Evolutionary conservation across 2,329 filamentous ascomycete genomes (phyloP), one percentile per base, ranked within the genome.

Genomic region (Epichloe festucae): DNA sequence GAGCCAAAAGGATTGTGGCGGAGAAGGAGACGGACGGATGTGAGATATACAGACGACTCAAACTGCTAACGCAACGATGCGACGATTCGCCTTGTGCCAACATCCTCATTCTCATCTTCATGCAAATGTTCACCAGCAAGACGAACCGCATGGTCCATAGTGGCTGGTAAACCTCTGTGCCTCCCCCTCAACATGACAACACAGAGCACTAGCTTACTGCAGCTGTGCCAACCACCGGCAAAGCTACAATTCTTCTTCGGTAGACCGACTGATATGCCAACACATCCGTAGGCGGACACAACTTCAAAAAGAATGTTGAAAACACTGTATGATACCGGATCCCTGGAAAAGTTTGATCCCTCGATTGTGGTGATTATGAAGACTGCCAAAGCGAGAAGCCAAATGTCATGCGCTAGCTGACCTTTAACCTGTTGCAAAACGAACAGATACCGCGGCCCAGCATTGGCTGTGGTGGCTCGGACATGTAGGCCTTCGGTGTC

Each of bases 321-420:
- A 5, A 80, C 74, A 19, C 74, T 76, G 61, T 74, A 82, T 41
- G 62, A 74, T 8, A 65, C 65, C 0, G 78, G 78, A 50, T 79
- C 71, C 5, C 19, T 36, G n/a, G 45, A 38, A 19, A 52, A 48
- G 10, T 44, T 35, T 62, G 58, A 1, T 15, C 75, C 76, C 62
- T 85, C 82, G 46, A 82, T 78, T 40, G 78, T 73, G 50, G 73
- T 72, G 51, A 85, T 81, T 35, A 80, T 62, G 48, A 84, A 70
- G 12, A 82, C 72, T 2, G 79, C 77, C 0, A 84, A 63, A 3
- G 79, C 74, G 14, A 85, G 76, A 68, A 75, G 80, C 81, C 82
- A 85, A 15, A 85, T 68, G 59, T 85, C 82, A 61, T 85, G 79
- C 34, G 79, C 77, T 2, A 85, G 72, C 62, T 85, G 82, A 5